A percentile compares a stretch with the other conserved stretches of the same genome.
Conservation (phyloP, 163 green algal genomes). For the Chlamydomonas reinhardtii region DNA sequence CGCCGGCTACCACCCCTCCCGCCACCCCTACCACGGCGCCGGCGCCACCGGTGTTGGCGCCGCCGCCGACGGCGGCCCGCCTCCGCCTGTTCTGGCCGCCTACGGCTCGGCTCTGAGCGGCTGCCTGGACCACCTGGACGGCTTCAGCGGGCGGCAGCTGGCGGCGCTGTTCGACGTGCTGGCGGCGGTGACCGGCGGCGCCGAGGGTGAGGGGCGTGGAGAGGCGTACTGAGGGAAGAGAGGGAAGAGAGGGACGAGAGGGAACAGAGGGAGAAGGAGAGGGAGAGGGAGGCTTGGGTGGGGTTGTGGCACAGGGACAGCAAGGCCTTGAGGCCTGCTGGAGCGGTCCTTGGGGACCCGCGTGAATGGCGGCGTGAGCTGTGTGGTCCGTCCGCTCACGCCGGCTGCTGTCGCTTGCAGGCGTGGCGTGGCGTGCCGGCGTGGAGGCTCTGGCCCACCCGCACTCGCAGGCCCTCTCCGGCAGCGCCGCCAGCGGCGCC, state of each 20-base stretch:
- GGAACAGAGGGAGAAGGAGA: too few species aligned
- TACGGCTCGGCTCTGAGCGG: slow-evolving; percentile 57
- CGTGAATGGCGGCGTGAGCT: too few species aligned
- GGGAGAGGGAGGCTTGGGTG: too few species aligned
- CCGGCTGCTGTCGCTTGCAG: not conserved
- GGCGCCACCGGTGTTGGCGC: too few species aligned
- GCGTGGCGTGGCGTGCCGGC: slow-evolving; percentile 8
- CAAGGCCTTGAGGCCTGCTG: too few species aligned
- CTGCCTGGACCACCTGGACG: slow-evolving; percentile 62
- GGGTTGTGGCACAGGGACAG: too few species aligned
- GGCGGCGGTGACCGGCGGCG: slow-evolving; percentile 30
- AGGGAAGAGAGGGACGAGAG: too few species aligned
- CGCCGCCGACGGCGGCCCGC: not conserved
- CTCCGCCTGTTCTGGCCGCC: not conserved
- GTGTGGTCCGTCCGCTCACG: too few species aligned
- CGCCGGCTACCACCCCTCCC: not conserved
- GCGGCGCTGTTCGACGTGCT: slow-evolving; percentile 46
- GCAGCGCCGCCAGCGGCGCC: not conserved
- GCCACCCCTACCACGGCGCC: not conserved
- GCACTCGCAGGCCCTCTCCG: too few species aligned
- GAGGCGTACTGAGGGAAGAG: not conserved
- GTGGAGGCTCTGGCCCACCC: not conserved
- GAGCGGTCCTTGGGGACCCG: too few species aligned
- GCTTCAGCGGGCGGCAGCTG: slow-evolving; percentile 60
- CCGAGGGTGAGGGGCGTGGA: slow-evolving; percentile 16